These are phyloP conservation scores for Coemansia sp. DNA, from an alignment of 192 early-diverging fungal genomes.

Conservation along the genomic window DNA sequence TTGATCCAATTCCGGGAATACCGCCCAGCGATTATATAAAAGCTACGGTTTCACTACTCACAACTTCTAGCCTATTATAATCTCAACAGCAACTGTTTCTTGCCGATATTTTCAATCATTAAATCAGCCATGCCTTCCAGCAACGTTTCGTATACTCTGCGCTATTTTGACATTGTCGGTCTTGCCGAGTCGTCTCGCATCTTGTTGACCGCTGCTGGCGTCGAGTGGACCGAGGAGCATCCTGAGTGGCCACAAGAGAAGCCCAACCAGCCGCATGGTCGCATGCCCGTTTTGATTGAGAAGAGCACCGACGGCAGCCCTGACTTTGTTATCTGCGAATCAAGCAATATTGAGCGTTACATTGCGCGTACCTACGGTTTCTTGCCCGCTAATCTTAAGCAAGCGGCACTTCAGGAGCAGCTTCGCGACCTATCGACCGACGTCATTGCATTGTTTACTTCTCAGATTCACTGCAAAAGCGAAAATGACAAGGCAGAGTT, in stretches of 20 bases:
- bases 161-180: constrained; percentile 26
- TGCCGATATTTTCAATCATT: too few species aligned
- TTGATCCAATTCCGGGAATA: too few species aligned
- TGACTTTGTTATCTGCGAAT: constrained; percentile 28
- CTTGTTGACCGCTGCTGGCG: constrained; percentile 38
- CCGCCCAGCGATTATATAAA: too few species aligned
- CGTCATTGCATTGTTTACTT: background rate
- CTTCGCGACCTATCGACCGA: constrained; percentile 16
- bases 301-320: constrained; percentile 16
- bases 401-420: constrained; percentile 32
- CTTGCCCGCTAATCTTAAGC: constrained; percentile 22
- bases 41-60: too few species aligned
- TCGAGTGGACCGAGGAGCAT: constrained; percentile 32
- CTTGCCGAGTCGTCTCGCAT: constrained; percentile 22
- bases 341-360: constrained; percentile 56
- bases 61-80: too few species aligned
- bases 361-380: constrained; percentile 51
- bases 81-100: too few species aligned
- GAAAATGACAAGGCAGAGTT: constrained; percentile 8
- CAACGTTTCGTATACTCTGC: constrained; percentile 12
- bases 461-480: background rate
- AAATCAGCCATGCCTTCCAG: too few species aligned
- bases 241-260: constrained; percentile 32
- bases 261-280: constrained; percentile 27
- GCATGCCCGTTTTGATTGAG: constrained; percentile 31